A percentile compares a stretch with the other conserved stretches of the same genome.
These are phyloP conservation scores for Paradendryphiella salina DNA, from an alignment of 2,329 filamentous ascomycete species.

Conservation along the genomic window DNA sequence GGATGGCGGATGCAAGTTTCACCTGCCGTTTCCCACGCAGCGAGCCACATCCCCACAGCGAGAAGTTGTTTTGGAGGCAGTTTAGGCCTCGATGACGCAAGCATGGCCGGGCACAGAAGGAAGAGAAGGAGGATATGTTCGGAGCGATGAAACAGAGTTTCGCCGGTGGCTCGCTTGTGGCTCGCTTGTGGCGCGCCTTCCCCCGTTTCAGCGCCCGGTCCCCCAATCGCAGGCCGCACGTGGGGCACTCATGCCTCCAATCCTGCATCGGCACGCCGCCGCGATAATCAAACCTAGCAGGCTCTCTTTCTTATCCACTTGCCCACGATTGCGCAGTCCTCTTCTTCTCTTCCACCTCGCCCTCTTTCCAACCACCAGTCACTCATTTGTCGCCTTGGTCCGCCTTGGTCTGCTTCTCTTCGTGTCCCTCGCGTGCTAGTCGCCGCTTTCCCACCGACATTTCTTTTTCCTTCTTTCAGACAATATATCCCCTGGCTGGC, in stretches of 20 bases:
- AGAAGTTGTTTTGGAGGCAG: no score
- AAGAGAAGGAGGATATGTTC: conserved; percentile 14
- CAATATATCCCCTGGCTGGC: conserved; percentile 37
- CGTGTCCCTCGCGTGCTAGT: conserved; percentile 24
- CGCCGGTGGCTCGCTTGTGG: conserved; percentile 1
- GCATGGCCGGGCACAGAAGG: conserved; percentile 8
- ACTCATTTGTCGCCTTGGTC: conserved; percentile 24
- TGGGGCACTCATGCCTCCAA: conserved; percentile 24
- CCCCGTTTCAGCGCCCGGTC: conserved; percentile 25
- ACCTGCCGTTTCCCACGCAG: conserved; percentile 10
- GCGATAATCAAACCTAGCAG: conserved; percentile 31
- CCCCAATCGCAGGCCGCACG: conserved; percentile 15
- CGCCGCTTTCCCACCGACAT: conserved; percentile 30
- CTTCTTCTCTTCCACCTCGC: conserved; percentile 4
- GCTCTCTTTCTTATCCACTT: conserved; percentile 27
- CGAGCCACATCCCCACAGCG: conserved; percentile 1
- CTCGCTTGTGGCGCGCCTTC: conserved; percentile 22
- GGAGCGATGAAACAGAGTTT: conserved; percentile 31
- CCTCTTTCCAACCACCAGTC: conserved; percentile 16
- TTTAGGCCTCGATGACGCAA: conserved; percentile 18
- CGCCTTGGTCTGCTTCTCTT: conserved; percentile 31
- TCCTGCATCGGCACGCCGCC: conserved; percentile 15
- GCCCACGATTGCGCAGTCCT: conserved; percentile 18
- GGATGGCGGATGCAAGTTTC: conserved; percentile 2
- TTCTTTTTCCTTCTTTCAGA: conserved; percentile 31